Evolutionary conservation across 1,284 basidiomycete genomes (phyloP).

Genomic region (Moniliella sp.): DNA sequence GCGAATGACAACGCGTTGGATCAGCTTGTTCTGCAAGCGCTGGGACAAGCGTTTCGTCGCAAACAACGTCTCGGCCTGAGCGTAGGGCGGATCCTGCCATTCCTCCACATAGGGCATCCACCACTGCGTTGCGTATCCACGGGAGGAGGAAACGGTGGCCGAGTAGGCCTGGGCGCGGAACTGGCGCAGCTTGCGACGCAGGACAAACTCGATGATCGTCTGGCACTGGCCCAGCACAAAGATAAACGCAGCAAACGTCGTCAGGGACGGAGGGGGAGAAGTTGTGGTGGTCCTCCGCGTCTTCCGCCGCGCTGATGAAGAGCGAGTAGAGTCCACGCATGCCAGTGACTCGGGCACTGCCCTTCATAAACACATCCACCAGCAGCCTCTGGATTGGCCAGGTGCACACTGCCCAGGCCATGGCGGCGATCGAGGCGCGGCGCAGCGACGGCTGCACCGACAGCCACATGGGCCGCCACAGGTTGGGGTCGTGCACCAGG

Average conservation of each 20-base stretch:
- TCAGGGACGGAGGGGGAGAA: background rate
- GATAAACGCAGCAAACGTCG: constrained; percentile 22
- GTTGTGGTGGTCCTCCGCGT: background rate
- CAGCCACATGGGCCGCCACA: constrained; percentile 29
- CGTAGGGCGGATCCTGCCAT: constrained; percentile 17
- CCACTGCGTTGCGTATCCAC: constrained; percentile 24
- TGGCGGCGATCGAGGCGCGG: constrained; percentile 10
- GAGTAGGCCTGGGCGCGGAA: constrained; percentile 20
- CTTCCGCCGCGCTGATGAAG: background rate
- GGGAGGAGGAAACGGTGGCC: constrained; percentile 15
- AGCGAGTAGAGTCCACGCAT: background rate
- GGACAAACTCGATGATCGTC: constrained; percentile 24
- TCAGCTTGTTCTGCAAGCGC: constrained; percentile 11
- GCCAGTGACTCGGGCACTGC: constrained; percentile 11
- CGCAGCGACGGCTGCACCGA: constrained; percentile 13
- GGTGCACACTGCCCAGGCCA: constrained; percentile 12
- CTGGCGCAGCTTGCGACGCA: constrained; percentile 12
- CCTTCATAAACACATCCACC: constrained; percentile 22
- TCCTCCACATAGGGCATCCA: constrained; percentile 30
- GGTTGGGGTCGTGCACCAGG: constrained; percentile 13
- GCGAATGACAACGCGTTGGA: constrained; percentile 14
- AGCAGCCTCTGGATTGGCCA: constrained; percentile 23
- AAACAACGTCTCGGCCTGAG: constrained; percentile 14
- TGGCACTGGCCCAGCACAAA: constrained; percentile 24
- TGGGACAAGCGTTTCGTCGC: constrained; percentile 18